Base-by-base conservation (phyloP, 371 early-diverging fungal genomes). In the Smittium mucronatum region DNA sequence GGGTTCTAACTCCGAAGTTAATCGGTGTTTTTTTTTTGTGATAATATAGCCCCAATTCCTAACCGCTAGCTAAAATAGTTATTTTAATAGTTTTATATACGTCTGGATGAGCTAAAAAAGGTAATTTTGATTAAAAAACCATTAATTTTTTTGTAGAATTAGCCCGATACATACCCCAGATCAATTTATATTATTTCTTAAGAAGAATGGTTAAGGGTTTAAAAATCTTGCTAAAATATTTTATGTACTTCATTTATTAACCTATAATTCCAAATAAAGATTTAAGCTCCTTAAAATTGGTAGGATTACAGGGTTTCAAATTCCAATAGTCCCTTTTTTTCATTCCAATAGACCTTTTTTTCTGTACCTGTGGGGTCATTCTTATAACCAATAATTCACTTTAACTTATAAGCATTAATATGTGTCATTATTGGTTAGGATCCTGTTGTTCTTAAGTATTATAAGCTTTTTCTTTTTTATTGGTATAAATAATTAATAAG, bases 261-360 rank as follows among this genome's bases (percentile, higher is more conserved):
- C 64, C 64, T 33, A 33, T 34, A 1, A 71, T 16, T n/a, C 71
- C 71, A 1, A 71, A 59, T n/a, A 69, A 71, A 15, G 31, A 47
- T 33, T 69, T 21, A 8, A 70, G 25, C 26, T 70, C 60, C 28
- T 64, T 70, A 25, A 29, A 16, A 8, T 36, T 29, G 2, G 11
- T 70, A 33, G 70, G 70, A 25, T 58, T 68, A 8, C 21, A 8
- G 21, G n/a, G n/a, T n/a, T n/a, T n/a, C n/a, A n/a, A n/a, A n/a
- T n/a, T n/a, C n/a, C n/a, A n/a, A n/a, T n/a, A n/a, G n/a, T n/a
- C n/a, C n/a, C n/a, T n/a, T n/a, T n/a, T n/a, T n/a, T n/a, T n/a
- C n/a, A n/a, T n/a, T n/a, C n/a, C n/a, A n/a, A n/a, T n/a, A n/a
- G n/a, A n/a, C n/a, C n/a, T n/a, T n/a, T n/a, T n/a, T n/a, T n/a